Evolutionary conservation across 495 filamentous ascomycete species (phyloP).

Genomic region (Podospora comata): DNA sequence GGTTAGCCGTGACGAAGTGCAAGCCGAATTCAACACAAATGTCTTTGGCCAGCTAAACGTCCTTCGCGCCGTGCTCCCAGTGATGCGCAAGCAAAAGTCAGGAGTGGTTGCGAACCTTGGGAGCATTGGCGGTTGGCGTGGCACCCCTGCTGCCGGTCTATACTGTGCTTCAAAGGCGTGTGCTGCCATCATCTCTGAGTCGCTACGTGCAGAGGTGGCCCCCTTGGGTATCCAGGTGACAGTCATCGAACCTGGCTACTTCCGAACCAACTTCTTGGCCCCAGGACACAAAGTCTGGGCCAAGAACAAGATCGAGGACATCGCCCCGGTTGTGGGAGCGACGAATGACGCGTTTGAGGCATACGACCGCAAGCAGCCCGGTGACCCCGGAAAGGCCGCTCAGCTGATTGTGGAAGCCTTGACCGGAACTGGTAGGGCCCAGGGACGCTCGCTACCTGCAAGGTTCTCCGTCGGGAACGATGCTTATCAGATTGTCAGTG

Average conservation of each 20-base stretch:
- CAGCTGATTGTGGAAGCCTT: not conserved
- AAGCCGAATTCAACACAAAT: conserved; percentile 42
- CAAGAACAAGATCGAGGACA: conserved; percentile 17
- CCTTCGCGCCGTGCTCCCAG: conserved; percentile 47
- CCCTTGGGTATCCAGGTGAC: conserved; percentile 38
- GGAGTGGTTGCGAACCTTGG: conserved; percentile 51
- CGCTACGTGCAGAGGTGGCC: conserved; percentile 40
- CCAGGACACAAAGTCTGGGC: not conserved
- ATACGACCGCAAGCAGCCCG: conserved; percentile 33
- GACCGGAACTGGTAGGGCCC: not conserved
- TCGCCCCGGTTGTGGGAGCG: conserved; percentile 23
- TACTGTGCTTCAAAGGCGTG: conserved; percentile 48
- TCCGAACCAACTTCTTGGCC: conserved; percentile 20
- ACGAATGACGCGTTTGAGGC: conserved; percentile 16
- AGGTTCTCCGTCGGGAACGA: not conserved
- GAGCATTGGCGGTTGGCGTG: conserved; percentile 48
- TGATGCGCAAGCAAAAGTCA: conserved; percentile 41
- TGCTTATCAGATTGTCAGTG: not conserved
- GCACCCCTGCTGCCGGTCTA: conserved; percentile 37
- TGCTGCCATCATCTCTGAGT: conserved; percentile 35
- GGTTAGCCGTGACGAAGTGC: conserved; percentile 12
- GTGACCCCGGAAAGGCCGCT: conserved; percentile 39
- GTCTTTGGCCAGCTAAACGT: conserved; percentile 45
- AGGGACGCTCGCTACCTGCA: not conserved
- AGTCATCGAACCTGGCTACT: conserved; percentile 39